Evolutionary conservation across 306 rosid genomes (phyloP).

Genomic region (Erythrophleum fordii): DNA sequence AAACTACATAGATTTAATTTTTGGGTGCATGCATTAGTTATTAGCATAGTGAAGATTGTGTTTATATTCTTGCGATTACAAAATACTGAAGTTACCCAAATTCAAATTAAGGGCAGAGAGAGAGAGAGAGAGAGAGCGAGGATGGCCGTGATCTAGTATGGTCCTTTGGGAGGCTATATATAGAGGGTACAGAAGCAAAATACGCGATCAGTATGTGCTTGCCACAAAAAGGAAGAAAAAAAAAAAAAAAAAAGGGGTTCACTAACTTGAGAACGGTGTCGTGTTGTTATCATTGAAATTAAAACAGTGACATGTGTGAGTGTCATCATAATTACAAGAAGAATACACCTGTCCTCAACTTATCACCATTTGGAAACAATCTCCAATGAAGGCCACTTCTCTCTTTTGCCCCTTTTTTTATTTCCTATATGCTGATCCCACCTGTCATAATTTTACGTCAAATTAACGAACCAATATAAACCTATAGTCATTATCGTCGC

Average conservation of each 20-base stretch:
- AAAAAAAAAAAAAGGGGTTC: slow-evolving; percentile 19
- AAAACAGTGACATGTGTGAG: slow-evolving; percentile 29
- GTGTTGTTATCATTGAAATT: slow-evolving; percentile 43
- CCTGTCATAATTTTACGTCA: slow-evolving; percentile 13
- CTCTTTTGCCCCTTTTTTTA: too few relatives aligned
- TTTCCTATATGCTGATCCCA: too few relatives aligned
- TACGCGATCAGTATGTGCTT: neutral
- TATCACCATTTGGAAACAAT: slow-evolving; percentile 18
- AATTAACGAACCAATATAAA: slow-evolving; percentile 5
- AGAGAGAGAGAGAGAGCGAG: too few relatives aligned
- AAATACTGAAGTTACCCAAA: too few relatives aligned
- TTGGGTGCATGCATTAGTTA: too few relatives aligned
- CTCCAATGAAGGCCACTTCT: slow-evolving; percentile 24
- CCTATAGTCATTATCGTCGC: slow-evolving; percentile 25
- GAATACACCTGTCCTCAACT: slow-evolving; percentile 49
- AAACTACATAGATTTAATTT: too few relatives aligned
- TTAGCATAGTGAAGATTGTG: too few relatives aligned
- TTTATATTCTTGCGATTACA: too few relatives aligned
- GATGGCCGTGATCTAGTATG: too few relatives aligned
- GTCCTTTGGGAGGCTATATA: too few relatives aligned
- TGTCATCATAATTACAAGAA: slow-evolving; percentile 46
- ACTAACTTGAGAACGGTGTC: slow-evolving; percentile 31
- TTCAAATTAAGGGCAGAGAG: too few relatives aligned
- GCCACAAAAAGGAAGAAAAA: neutral
- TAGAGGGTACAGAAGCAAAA: slow-evolving; percentile 18